Percentiles rank a stretch among this genome's conserved stretches.
Evolutionary conservation across 169 alveolate species (phyloP).

Genomic region (Eimeria mitis): DNA sequence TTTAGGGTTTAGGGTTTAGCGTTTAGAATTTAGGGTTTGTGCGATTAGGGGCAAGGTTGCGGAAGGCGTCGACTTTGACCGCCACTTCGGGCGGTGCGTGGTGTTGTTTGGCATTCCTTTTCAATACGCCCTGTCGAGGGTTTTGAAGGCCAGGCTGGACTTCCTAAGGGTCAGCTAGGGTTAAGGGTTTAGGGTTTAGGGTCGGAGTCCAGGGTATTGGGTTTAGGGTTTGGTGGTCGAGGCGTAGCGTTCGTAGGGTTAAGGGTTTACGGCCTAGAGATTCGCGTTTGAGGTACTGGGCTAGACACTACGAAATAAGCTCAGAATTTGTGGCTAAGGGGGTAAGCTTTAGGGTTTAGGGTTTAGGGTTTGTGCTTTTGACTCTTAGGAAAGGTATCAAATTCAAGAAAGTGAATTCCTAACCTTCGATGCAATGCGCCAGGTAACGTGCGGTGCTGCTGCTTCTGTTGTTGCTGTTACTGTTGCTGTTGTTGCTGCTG

Average conservation of each 20-base stretch:
- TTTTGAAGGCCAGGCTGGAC: constrained; percentile 94
- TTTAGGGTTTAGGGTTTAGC: constrained; percentile 36
- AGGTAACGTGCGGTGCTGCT: constrained; percentile 74
- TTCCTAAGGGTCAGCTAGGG: constrained; percentile 85
- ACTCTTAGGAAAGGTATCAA: constrained; percentile 91
- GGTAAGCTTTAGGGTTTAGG: constrained; percentile 13
- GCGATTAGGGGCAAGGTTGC: constrained; percentile 98
- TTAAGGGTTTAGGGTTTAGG: constrained; percentile 62
- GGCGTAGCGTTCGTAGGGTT: too few relatives aligned
- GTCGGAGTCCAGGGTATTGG: too few relatives aligned
- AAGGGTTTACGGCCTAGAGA: constrained; percentile 6
- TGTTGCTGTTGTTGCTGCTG: constrained; percentile 8
- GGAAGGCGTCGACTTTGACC: constrained; percentile 99
- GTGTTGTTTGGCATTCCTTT: constrained; percentile 98
- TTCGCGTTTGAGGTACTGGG: too few relatives aligned
- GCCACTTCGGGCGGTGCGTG: constrained; percentile 99
- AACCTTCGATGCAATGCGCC: constrained; percentile 99
- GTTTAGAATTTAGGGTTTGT: constrained; percentile 11
- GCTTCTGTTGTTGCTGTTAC: background rate
- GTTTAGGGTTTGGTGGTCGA: too few relatives aligned
- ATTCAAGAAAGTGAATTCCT: constrained; percentile 98
- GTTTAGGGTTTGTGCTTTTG: constrained; percentile 5
- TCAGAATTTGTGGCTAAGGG: too few relatives aligned
- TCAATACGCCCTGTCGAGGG: constrained; percentile 96
- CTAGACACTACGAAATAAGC: too few relatives aligned